Evolutionary conservation across 257 asterid genomes (phyloP), one percentile per base, ranked within the genome.

Genomic region (Solanum bukasovii): DNA sequence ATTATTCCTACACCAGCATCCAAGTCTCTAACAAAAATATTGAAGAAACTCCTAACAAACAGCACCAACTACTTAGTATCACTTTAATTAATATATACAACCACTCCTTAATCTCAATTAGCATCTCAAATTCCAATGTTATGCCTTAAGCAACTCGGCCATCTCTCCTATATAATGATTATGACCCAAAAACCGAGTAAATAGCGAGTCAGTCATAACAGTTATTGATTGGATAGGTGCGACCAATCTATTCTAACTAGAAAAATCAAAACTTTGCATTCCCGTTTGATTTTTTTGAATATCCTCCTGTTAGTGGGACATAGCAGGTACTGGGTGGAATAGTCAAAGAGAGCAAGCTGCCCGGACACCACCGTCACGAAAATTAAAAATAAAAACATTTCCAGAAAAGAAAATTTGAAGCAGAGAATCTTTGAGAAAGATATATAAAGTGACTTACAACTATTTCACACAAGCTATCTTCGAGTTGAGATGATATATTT

Each of bases 361-460:
- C 46, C 27, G 9, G 46, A 34, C 27, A 20, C 29, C 27, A 18
- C 31, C 20, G 5, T 37, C 82, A 74, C 0, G 6, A 4, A 21
- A 35, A 16, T 27, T 29, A 42, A 16, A 33, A 29, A 34, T 44
- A 72, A 72, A 74, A 74, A 35, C 16, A 37, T 74, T 21, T 71
- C 1, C 52, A 74, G 12, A 49, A 81, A 10, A 49, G 42, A 81
- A 29, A n/a, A 35, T 21, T 49, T 81, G 56, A 75, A 79, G 29
- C 1, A 68, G 61, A 67, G 11, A 29, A 46, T 56, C 29, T 29
- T 38, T 9, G 35, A 18, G 20, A 12, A 74, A 25, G 40, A 72
- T 85, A 86, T 89, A 44, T 67, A 13, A 77, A 86, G 21, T 49
- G 44, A 85, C 96, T 94, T 94, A 96, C 99, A 29, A 91, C 86